A percentile compares a stretch with the other conserved stretches of the same genome.
These are phyloP conservation scores for Starmerella cellae DNA, from an alignment of 805 yeast genomes.

Conservation along the genomic window DNA sequence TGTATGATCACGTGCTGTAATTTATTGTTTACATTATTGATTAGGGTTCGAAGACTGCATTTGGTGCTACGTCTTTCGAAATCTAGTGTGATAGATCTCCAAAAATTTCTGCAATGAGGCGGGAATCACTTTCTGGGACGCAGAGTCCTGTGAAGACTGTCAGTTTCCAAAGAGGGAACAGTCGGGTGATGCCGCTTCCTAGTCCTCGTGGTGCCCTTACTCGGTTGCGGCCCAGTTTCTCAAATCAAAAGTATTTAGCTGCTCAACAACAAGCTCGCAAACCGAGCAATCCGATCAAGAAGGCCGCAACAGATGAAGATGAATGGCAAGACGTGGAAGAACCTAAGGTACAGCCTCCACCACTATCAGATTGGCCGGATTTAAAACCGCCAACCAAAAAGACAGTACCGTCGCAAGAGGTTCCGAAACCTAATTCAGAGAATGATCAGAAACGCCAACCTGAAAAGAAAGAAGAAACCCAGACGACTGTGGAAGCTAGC, in stretches of 20 bases:
- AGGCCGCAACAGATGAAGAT: conserved; percentile 9
- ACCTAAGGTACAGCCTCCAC: too few species aligned
- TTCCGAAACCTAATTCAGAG: conserved; percentile 1
- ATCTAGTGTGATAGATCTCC: too few species aligned
- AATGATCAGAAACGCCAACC: too few species aligned
- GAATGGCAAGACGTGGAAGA: conserved; percentile 19
- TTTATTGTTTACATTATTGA: too few species aligned
- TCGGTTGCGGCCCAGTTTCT: conserved; percentile 4
- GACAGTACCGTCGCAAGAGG: background rate
- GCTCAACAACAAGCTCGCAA: conserved; percentile 14
- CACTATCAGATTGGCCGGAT: background rate
- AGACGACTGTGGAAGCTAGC: too few species aligned
- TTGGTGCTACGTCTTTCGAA: too few species aligned
- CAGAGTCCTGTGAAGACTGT: conserved; percentile 11
- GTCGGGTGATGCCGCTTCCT: conserved; percentile 4
- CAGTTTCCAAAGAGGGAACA: conserved; percentile 11
- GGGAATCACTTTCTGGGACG: background rate
- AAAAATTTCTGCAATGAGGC: too few species aligned
- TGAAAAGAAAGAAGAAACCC: too few species aligned
- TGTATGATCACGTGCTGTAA: too few species aligned
- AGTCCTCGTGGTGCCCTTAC: conserved; percentile 5
- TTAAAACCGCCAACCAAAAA: background rate
- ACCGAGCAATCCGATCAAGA: conserved; percentile 11
- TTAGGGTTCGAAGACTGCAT: too few species aligned
- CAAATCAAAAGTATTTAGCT: conserved; percentile 5